Evolutionary conservation across 73 alveolate genomes (phyloP).

Genomic region (Paramecium sexaurelia): DNA sequence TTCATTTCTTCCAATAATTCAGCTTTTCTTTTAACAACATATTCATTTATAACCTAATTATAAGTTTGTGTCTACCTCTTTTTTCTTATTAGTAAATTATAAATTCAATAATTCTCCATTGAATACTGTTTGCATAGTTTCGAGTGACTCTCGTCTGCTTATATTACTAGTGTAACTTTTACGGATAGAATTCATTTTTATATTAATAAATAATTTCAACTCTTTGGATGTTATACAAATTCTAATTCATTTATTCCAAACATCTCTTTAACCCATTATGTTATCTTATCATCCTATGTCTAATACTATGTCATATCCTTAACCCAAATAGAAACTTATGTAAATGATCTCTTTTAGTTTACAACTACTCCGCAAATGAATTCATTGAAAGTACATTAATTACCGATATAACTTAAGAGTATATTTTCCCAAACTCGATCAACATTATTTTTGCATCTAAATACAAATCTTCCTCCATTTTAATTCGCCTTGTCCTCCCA

Average conservation of each 20-base stretch:
- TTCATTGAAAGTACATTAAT: conserved; percentile 1
- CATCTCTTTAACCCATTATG: conserved; percentile 39
- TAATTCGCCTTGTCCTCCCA: conserved; percentile 37
- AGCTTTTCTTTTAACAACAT: neutral
- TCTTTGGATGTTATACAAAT: conserved; percentile 42
- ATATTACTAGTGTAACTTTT: neutral
- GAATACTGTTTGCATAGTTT: neutral
- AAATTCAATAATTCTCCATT: neutral
- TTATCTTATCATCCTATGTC: neutral
- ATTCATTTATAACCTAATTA: neutral
- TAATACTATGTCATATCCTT: neutral
- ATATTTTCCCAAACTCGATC: conserved; percentile 42
- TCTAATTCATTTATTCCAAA: conserved; percentile 28
- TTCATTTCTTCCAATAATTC: conserved; percentile 25
- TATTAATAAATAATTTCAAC: conserved; percentile 25
- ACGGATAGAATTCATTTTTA: neutral
- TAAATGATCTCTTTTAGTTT: neutral
- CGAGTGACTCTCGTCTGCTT: neutral
- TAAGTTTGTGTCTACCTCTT: neutral
- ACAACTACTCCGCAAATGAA: conserved; percentile 10
- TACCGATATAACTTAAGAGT: conserved; percentile 15
- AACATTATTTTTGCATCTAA: conserved; percentile 7
- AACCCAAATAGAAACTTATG: conserved; percentile 38
- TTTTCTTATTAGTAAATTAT: neutral
- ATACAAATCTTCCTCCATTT: conserved; percentile 56